Evolutionary conservation across 1,284 basidiomycete genomes (phyloP).

Genomic region (Volvariella surrecta): DNA sequence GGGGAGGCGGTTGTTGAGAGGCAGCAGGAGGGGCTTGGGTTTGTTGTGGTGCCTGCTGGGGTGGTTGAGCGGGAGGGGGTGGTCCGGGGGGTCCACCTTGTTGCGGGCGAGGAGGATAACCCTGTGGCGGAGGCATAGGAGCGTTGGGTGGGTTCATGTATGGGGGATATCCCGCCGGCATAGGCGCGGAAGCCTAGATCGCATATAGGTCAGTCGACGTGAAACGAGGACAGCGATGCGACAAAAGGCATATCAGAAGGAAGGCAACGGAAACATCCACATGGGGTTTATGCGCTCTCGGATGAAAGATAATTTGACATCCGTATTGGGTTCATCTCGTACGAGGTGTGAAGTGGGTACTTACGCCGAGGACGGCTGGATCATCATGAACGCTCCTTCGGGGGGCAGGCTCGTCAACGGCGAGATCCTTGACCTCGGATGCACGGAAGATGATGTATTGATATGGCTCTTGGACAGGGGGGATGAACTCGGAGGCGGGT

Average conservation of each 20-base stretch:
- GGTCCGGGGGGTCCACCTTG: constrained; percentile 8
- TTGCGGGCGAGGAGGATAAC: constrained; percentile 2
- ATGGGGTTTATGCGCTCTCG: constrained; percentile 40
- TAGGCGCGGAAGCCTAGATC: constrained; percentile 20
- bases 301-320: constrained; percentile 34
- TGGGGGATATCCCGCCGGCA: constrained; percentile 14
- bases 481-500: constrained; percentile 64
- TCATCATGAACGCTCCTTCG: constrained; percentile 65
- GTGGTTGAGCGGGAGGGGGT: constrained; percentile 7
- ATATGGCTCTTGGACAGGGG: constrained; percentile 70
- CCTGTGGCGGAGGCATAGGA: constrained; percentile 3
- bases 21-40: constrained; percentile 3
- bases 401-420: constrained; percentile 58
- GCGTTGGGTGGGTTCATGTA: constrained; percentile 11
- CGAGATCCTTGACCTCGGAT: constrained; percentile 73
- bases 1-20: constrained; percentile 8
- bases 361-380: constrained; percentile 67
- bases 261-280: constrained; percentile 55
- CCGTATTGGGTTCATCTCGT: constrained; percentile 39
- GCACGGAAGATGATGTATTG: constrained; percentile 79
- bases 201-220: constrained; percentile 1
- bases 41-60: constrained; percentile 6
- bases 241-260: constrained; percentile 30
- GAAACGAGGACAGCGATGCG: constrained; percentile 6
- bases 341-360: constrained; percentile 20